A percentile compares a stretch with the other conserved stretches of the same genome.
These are phyloP conservation scores for Nematodospora anomalae DNA, from an alignment of 1,139 yeast species.

Conservation along the genomic window DNA sequence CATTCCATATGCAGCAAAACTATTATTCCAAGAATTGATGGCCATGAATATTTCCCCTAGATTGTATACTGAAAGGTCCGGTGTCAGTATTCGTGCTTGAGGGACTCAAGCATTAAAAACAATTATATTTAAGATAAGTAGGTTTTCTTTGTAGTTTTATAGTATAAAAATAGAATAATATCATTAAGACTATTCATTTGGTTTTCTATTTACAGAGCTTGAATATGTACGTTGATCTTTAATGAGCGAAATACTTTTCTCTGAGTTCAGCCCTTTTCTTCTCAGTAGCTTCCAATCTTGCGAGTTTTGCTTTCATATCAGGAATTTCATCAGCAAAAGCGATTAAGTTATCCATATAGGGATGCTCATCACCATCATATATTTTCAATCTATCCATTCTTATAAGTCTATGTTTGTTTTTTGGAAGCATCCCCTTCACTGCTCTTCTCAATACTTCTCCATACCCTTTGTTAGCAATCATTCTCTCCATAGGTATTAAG, in stretches of 20 bases:
- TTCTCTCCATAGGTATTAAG: constrained; percentile 75
- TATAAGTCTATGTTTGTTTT: constrained; percentile 75
- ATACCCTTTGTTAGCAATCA: constrained; percentile 79
- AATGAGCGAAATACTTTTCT: constrained; percentile 28
- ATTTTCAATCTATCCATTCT: constrained; percentile 84
- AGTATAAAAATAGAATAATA: constrained; percentile 5
- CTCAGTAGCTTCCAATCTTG: constrained; percentile 41
- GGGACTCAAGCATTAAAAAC: neutral
- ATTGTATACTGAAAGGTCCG: constrained; percentile 67
- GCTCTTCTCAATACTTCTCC: constrained; percentile 82
- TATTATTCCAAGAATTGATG: constrained; percentile 96
- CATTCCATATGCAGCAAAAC: constrained; percentile 95
- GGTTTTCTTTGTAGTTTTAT: constrained; percentile 2
- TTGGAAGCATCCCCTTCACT: constrained; percentile 95
- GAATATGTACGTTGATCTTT: neutral
- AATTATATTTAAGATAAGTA: constrained; percentile 3
- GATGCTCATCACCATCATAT: constrained; percentile 86
- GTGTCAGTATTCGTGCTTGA: constrained; percentile 41
- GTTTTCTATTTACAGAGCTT: constrained; percentile 5
- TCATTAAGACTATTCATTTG: constrained; percentile 1
- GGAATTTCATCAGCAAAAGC: constrained; percentile 84
- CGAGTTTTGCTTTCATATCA: constrained; percentile 44
- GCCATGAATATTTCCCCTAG: constrained; percentile 96
- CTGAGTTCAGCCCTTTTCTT: constrained; percentile 34
- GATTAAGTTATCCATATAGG: constrained; percentile 76